Base-by-base conservation (phyloP, 345 rosid genomes). In the Eucalyptus caleyi region DNA sequence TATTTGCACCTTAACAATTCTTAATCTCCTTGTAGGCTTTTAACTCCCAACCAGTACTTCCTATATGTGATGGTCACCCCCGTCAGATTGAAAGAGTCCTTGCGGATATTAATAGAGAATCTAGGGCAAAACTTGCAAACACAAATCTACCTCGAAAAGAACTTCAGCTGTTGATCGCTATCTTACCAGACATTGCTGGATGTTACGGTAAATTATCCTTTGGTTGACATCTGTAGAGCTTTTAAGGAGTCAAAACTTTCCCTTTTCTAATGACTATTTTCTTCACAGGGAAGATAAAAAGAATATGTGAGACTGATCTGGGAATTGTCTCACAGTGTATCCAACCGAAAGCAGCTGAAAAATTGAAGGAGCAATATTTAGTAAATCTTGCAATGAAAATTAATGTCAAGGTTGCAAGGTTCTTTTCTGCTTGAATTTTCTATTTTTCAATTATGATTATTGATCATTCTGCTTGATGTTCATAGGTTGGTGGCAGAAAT, bases 321-420 rank as follows among this genome's bases (percentile, higher is more conserved):
- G 99, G 98, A 27, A 94, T 96, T 51, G 95, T 97, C 47, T 93
- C 97, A 4, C 99, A 97, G 62, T 97, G 99, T 80, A 93, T 96
- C 87, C 94, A 93, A 88, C 98, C 99, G 9, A 89, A 4, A 26
- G 89, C 94, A 49, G 96, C 89, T 19, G 1, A 32, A 27, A 95
- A 87, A 85, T 90, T 92, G 19, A 90, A 19, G 47, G 90, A 88
- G 56, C 98, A 96, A 82, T 97, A 95, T 87, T 69, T 95, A 47
- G 97, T 94, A 88, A 97, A 96, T 90, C 90, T 96, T 3, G 60
- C 99, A 1, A 88, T 97, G 56, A 96, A 96, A 91, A 95, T 96
- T 14, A 97, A 97, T 91, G 99, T 96, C 21, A 97, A 97, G 98
- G 99, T 96, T 87, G 32, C 50, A 2, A 47, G 86, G n/a, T 42